A percentile compares a stretch with the other conserved stretches of the same genome.
Conservation (phyloP, 108 stramenopile species). For the Skeletonema potamos region DNA sequence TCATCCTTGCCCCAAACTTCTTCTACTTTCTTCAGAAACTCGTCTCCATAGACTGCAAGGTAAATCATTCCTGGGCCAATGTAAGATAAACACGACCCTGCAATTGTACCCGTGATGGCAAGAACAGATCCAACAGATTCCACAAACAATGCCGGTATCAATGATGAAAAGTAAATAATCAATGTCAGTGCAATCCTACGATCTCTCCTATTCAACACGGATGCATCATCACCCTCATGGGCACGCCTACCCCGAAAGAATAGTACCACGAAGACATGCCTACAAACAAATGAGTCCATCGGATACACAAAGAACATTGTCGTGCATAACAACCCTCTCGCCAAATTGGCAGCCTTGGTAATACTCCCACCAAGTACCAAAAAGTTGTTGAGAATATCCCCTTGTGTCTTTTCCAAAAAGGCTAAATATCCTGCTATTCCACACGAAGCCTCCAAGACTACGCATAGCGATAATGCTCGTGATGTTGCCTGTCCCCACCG, state of each 20-base stretch:
- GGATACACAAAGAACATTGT: slow-evolving; percentile 62
- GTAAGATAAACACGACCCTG: slow-evolving; percentile 69
- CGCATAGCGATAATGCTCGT: slow-evolving; percentile 30
- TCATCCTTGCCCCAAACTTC: slow-evolving; percentile 44
- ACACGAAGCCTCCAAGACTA: slow-evolving; percentile 27
- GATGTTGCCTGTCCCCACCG: slow-evolving; percentile 45
- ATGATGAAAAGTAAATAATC: slow-evolving; percentile 59
- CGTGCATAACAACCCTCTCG: slow-evolving; percentile 35
- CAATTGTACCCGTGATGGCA: slow-evolving; percentile 66
- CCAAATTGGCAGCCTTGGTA: slow-evolving; percentile 43
- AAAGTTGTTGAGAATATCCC: slow-evolving; percentile 82
- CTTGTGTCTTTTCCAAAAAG: slow-evolving; percentile 45
- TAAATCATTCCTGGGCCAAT: slow-evolving; percentile 84
- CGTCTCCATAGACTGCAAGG: slow-evolving; percentile 73
- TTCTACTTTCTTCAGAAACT: slow-evolving; percentile 63
- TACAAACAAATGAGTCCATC: slow-evolving; percentile 47
- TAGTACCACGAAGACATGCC: slow-evolving; percentile 49
- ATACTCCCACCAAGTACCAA: slow-evolving; percentile 15
- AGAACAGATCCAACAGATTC: slow-evolving; percentile 60
- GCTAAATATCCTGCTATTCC: slow-evolving; percentile 40
- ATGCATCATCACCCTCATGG: slow-evolving; percentile 65
- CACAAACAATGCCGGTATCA: slow-evolving; percentile 70
- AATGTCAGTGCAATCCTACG: slow-evolving; percentile 70
- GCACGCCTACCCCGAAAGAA: slow-evolving; percentile 49
- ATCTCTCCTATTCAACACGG: slow-evolving; percentile 71